Percentiles rank a stretch among this genome's conserved stretches.
These are phyloP conservation scores for Globisporangium uncinulatum DNA, from an alignment of 352 stramenopile species.

Conservation along the genomic window DNA sequence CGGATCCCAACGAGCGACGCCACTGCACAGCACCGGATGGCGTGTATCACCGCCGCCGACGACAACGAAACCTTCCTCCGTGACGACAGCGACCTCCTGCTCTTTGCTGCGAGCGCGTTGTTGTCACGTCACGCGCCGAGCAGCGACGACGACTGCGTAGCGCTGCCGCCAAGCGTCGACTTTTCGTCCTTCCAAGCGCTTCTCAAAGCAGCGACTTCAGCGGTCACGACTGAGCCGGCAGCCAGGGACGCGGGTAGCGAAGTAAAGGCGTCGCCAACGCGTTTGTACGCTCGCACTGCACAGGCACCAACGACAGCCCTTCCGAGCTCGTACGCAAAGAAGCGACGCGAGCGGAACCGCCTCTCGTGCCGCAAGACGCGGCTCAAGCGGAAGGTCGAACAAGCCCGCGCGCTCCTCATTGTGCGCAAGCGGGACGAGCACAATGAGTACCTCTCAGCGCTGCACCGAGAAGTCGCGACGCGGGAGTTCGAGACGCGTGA, in stretches of 20 bases:
- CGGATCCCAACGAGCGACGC: background rate
- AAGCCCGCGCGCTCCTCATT: constrained; percentile 20
- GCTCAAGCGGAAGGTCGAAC: constrained; percentile 37
- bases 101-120: background rate
- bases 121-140: no score
- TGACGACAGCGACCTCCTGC: background rate
- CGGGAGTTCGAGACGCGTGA: background rate
- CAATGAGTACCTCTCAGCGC: constrained; percentile 25
- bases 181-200: constrained; percentile 5
- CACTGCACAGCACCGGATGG: background rate
- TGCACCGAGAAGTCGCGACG: constrained; percentile 16
- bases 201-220: background rate
- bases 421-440: constrained; percentile 22
- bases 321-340: constrained; percentile 2
- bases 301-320: no score
- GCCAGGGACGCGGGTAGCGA: no score
- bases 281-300: no score
- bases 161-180: background rate
- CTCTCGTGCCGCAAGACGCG: constrained; percentile 42
- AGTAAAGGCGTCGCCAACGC: background rate
- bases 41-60: no score
- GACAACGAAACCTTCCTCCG: background rate
- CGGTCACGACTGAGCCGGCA: background rate
- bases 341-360: constrained; percentile 34
- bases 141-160: background rate